Evolutionary conservation across 2,329 filamentous ascomycete genomes (phyloP).

Genomic region (Colletotrichum sp.): DNA sequence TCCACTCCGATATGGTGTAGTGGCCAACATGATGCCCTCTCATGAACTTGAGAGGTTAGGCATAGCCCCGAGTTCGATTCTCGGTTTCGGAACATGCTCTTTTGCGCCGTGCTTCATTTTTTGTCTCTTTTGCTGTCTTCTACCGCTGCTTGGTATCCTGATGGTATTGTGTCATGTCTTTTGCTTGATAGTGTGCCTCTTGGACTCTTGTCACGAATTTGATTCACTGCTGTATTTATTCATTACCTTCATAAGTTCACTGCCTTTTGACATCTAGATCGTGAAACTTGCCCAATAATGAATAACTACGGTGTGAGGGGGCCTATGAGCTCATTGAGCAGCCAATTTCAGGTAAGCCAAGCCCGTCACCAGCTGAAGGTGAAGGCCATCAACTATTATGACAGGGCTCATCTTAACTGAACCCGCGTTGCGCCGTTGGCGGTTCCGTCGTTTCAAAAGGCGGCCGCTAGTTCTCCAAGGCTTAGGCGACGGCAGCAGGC

Average conservation of each 20-base stretch:
- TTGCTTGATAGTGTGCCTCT: neutral
- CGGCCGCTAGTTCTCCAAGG: neutral
- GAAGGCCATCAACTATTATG: neutral
- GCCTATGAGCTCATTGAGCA: neutral
- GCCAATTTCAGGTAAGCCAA: neutral
- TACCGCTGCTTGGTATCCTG: neutral
- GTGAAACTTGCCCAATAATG: neutral
- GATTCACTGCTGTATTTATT: neutral
- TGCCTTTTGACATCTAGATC: neutral
- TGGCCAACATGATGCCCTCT: slow-evolving; percentile 21
- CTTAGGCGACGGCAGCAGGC: neutral
- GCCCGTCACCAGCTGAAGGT: neutral
- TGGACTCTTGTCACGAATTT: neutral
- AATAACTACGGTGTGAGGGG: neutral
- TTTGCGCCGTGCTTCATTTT: neutral
- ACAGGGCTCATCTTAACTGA: neutral
- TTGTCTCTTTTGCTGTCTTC: neutral
- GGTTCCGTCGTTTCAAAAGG: neutral
- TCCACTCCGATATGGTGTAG: slow-evolving; percentile 16
- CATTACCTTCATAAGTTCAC: neutral
- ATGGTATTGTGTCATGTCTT: neutral
- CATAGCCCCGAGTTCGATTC: slow-evolving; percentile 21
- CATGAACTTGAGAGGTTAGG: neutral
- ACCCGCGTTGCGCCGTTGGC: neutral
- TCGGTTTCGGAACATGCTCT: slow-evolving; percentile 10